Base-by-base conservation (phyloP, 495 filamentous ascomycete species). In the Penicillium robsamsonii region DNA sequence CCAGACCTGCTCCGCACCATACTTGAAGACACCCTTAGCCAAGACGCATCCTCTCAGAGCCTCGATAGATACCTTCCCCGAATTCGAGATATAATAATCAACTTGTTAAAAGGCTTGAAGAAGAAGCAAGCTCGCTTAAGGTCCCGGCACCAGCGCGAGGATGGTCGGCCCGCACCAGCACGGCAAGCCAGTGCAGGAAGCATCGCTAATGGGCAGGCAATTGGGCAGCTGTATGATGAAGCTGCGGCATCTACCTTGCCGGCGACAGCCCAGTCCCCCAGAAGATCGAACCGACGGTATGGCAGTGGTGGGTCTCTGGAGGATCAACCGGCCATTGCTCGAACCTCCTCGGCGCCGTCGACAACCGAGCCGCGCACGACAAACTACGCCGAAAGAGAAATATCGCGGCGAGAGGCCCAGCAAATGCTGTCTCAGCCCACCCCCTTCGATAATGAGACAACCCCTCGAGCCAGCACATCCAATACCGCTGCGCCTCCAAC, bases 41-140 rank as follows among this genome's bases (percentile, higher is more conserved):
- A 98, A 66, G 92, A 97, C 76, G 95, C 94, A 12, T 96, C 89
- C 60, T 82, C 90, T 30, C 86, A 92, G 63, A 96, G 92, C 64
- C 79, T 98, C 46, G 94, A 98, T 63, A 85, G 85, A 59, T 97
- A 92, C 70, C 79, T 98, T 29, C 94, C 94, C 0, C 86, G 85
- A 25, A 97, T 97, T 59, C 85, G 94, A 58, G 94, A 98, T 69
- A 98, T 98, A 57, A 98, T 98, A 66, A 97, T 98, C 64, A 96
- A 93, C 64, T 82, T 98, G 11, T 83, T 98, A 10, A 92, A 97
- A 70, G 94, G 94, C 3, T 72, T 98, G 35, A 98, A 98, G 74
- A 84, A 92, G 70, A 98, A 98, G 72, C 94, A 98, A 62, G 90
- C 92, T 55, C 89, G 88, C 58, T 70, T 98, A 61, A 83, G 94